Evolutionary conservation across 1,284 basidiomycete species (phyloP).

Genomic region (Puccinia coronata): DNA sequence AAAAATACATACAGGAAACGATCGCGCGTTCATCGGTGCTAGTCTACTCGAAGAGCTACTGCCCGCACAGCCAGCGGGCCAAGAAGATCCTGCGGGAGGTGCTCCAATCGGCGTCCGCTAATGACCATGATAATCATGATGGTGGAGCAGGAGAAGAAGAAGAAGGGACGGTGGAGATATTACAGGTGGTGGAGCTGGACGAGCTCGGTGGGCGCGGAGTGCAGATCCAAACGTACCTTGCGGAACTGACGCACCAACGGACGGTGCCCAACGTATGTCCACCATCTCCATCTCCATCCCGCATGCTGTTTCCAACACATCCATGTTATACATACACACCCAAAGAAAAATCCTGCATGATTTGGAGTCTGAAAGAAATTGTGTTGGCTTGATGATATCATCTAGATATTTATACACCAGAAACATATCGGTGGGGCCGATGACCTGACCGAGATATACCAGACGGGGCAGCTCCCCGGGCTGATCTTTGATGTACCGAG

Average conservation of each 20-base stretch:
- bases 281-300: background rate
- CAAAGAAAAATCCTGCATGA: too few species aligned
- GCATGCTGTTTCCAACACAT: background rate
- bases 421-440: slow-evolving; percentile 43
- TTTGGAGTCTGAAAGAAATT: too few species aligned
- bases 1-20: slow-evolving; percentile 29
- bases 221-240: slow-evolving; percentile 19
- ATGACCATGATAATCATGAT: too few species aligned
- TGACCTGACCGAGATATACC: background rate
- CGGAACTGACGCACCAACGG: slow-evolving; percentile 20
- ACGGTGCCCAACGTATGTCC: slow-evolving; percentile 22
- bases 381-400: background rate
- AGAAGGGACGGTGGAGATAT: too few species aligned
- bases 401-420: slow-evolving; percentile 41
- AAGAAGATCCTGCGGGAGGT: background rate
- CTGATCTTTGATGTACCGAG: too few species aligned
- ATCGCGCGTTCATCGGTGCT: slow-evolving; percentile 5
- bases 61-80: slow-evolving; percentile 26
- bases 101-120: too few species aligned
- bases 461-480: too few species aligned
- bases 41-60: slow-evolving; percentile 42
- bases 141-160: too few species aligned
- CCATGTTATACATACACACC: background rate
- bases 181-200: slow-evolving; percentile 19
- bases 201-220: slow-evolving; percentile 15